Conservation (phyloP, 192 early-diverging fungal species). For the Coemansia sp. region DNA sequence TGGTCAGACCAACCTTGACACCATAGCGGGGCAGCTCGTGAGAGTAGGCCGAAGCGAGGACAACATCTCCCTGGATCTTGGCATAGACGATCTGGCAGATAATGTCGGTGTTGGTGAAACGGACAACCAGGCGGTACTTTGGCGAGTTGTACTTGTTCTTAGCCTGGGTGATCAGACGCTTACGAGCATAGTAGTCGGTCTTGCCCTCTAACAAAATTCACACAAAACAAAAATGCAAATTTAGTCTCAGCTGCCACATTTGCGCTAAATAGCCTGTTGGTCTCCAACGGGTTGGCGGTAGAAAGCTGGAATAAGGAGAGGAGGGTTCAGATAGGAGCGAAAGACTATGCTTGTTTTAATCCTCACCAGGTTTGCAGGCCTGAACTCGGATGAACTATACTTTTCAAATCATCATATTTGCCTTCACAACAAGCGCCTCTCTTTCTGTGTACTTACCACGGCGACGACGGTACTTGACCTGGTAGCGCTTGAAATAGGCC, state of each 20-base stretch:
- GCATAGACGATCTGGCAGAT: slow-evolving; percentile 97
- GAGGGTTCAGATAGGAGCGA: slow-evolving; percentile 86
- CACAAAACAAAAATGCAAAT: slow-evolving; percentile 1
- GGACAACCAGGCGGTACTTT: slow-evolving; percentile 99
- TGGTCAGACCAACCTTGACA: slow-evolving; percentile 98
- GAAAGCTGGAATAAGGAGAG: neutral
- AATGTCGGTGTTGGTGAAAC: slow-evolving; percentile 98
- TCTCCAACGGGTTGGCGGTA: no score
- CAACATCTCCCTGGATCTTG: slow-evolving; percentile 96
- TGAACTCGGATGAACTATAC: slow-evolving; percentile 80
- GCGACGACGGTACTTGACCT: slow-evolving; percentile 99
- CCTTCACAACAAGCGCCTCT: neutral
- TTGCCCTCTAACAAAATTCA: slow-evolving; percentile 80
- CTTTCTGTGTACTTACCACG: slow-evolving; percentile 69
- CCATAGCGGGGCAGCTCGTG: slow-evolving; percentile 97
- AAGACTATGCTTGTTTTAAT: slow-evolving; percentile 61
- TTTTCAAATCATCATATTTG: slow-evolving; percentile 62
- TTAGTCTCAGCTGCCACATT: neutral
- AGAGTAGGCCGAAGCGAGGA: slow-evolving; percentile 91
- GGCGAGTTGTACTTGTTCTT: slow-evolving; percentile 99
- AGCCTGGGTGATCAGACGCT: slow-evolving; percentile 97
- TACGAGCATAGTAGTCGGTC: slow-evolving; percentile 99
- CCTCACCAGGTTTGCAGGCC: slow-evolving; percentile 54
- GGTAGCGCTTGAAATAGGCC: slow-evolving; percentile 99
- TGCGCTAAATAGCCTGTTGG: neutral